These are phyloP conservation scores for Gossypium herbaceum DNA, from an alignment of 345 rosid species.

Conservation along the genomic window DNA sequence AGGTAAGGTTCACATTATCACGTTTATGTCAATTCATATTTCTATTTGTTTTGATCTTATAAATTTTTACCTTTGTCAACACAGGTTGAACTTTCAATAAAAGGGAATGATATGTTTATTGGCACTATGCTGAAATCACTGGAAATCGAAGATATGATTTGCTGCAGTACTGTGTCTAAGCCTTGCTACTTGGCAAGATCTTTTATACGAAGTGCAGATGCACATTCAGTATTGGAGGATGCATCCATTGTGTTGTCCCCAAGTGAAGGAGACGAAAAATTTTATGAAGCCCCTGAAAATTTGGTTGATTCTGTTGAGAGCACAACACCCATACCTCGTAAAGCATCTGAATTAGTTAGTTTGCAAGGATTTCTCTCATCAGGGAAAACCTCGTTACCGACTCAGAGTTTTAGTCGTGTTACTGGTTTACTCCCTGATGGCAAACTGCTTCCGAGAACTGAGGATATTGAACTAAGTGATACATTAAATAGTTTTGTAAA, in stretches of 20 bases:
- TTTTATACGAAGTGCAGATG: slow-evolving; percentile 55
- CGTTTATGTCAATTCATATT: slow-evolving; percentile 13
- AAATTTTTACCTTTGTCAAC: slow-evolving; percentile 20
- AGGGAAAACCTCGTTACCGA: slow-evolving; percentile 36
- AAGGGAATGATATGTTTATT: slow-evolving; percentile 73
- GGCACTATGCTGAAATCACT: slow-evolving; percentile 83
- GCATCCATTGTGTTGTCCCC: slow-evolving; percentile 34
- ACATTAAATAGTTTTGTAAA: slow-evolving; percentile 85
- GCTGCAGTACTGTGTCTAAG: slow-evolving; percentile 39
- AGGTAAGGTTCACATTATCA: slow-evolving; percentile 42
- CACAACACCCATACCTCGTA: slow-evolving; percentile 25
- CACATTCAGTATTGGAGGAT: slow-evolving; percentile 36
- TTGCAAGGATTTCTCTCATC: slow-evolving; percentile 18
- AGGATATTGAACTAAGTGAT: slow-evolving; percentile 38
- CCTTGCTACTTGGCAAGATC: slow-evolving; percentile 86
- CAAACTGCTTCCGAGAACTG: slow-evolving; percentile 29
- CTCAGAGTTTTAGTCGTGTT: slow-evolving; percentile 68
- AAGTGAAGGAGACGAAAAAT: slow-evolving; percentile 84
- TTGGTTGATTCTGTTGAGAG: slow-evolving; percentile 54
- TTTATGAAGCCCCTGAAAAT: slow-evolving; percentile 90
- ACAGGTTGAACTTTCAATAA: slow-evolving; percentile 86
- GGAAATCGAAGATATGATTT: slow-evolving; percentile 94
- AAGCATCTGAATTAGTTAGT: slow-evolving; percentile 22
- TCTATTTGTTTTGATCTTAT: slow-evolving; percentile 19
- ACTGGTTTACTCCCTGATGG: slow-evolving; percentile 73